Evolutionary conservation across 2,329 filamentous ascomycete species (phyloP).

Genomic region (Aureobasidium leucospermi): DNA sequence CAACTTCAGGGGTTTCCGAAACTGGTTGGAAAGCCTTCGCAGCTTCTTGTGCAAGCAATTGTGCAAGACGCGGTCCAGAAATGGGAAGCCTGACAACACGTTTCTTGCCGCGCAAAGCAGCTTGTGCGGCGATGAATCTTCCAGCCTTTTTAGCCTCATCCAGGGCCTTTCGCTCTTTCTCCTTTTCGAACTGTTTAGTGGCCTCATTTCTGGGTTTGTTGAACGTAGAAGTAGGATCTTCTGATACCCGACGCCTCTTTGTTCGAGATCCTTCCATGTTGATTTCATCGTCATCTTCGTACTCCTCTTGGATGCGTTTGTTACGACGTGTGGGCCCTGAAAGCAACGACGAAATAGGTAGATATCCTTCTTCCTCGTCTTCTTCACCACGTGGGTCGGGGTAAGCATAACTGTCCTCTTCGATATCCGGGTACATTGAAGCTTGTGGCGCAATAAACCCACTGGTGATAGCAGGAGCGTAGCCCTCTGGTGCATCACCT

Average conservation of each 20-base stretch:
- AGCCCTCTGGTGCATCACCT: slow-evolving; percentile 22
- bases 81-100: slow-evolving; percentile 36
- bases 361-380: slow-evolving; percentile 22
- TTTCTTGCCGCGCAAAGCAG: slow-evolving; percentile 38
- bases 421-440: slow-evolving; percentile 26
- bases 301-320: slow-evolving; percentile 22
- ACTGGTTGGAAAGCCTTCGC: slow-evolving; percentile 17
- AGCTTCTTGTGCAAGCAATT: slow-evolving; percentile 28
- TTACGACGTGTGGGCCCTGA: slow-evolving; percentile 15
- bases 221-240: slow-evolving; percentile 13
- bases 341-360: slow-evolving; percentile 12
- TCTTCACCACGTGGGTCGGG: slow-evolving; percentile 23
- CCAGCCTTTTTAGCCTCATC: slow-evolving; percentile 37
- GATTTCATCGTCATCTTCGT: slow-evolving; percentile 27
- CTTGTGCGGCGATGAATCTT: slow-evolving; percentile 39
- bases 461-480: slow-evolving; percentile 23
- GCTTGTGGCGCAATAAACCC: slow-evolving; percentile 22
- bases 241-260: slow-evolving; percentile 28
- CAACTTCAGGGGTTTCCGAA: not conserved
- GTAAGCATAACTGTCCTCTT: slow-evolving; percentile 20
- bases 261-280: slow-evolving; percentile 28
- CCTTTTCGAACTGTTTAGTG: slow-evolving; percentile 41
- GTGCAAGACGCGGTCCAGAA: slow-evolving; percentile 29
- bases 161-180: slow-evolving; percentile 35
- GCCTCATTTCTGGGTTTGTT: slow-evolving; percentile 33